A percentile compares a stretch with the other conserved stretches of the same genome.
These are phyloP conservation scores for Tagetes patula DNA, from an alignment of 129 eudicot genomes.

Conservation along the genomic window DNA sequence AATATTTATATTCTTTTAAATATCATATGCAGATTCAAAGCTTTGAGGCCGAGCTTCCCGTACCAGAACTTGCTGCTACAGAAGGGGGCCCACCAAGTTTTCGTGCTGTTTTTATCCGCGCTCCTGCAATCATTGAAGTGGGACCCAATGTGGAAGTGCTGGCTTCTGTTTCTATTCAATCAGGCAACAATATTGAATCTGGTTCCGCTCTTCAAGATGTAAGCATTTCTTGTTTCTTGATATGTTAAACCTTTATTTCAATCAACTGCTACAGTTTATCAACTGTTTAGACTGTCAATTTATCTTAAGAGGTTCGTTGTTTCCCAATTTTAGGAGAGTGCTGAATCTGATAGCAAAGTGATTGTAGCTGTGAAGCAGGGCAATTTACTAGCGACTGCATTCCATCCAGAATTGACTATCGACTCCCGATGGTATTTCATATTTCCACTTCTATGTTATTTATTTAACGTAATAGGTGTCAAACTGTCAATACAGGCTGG, in stretches of 20 bases:
- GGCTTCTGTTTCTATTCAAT: conserved; percentile 63
- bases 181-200: conserved; percentile 31
- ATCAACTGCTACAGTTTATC: not conserved
- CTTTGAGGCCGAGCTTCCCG: conserved; percentile 77
- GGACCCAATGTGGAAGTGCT: conserved; percentile 89
- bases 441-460: conserved; percentile 3
- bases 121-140: conserved; percentile 93
- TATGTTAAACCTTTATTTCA: not conserved
- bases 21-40: conserved; percentile 64
- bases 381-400: conserved; percentile 91
- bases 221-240: conserved; percentile 13
- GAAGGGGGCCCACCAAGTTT: conserved; percentile 98
- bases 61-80: conserved; percentile 63
- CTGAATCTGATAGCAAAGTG: conserved; percentile 56
- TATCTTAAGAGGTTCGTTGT: not conserved
- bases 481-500: not conserved
- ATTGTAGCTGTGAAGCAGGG: conserved; percentile 95
- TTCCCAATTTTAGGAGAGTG: conserved; percentile 40
- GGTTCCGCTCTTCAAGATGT: conserved; percentile 53
- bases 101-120: conserved; percentile 92
- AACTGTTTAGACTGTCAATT: not conserved
- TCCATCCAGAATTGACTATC: conserved; percentile 91
- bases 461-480: not conserved
- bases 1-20: not conserved
- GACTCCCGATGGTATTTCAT: conserved; percentile 76